Base-by-base conservation (phyloP, 2,329 filamentous ascomycete genomes). In the Cladosporium sp. region DNA sequence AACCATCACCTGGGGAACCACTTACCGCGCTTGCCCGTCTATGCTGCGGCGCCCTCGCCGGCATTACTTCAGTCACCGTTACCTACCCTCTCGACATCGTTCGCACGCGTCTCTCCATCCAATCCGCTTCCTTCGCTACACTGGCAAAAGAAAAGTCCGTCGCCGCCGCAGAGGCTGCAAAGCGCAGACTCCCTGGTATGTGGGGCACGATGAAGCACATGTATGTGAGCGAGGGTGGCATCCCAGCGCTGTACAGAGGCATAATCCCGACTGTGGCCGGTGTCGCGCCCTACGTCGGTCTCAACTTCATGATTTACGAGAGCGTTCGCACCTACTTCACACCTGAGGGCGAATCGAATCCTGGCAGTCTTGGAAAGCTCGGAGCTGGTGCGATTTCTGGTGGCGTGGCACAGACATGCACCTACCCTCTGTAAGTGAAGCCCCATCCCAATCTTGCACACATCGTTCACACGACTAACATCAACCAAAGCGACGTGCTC, bases 221-320 rank as follows among this genome's bases (percentile, higher is more conserved):
- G 87, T 96, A 96, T 74, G 88, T 81, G 68, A 89, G 83, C 3
- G 93, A 99, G 72, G 93, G 93, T 29, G 93, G 93, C 9, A 62
- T 93, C 43, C 64, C 76, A 48, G 92, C 92, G 3, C 76, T 99
- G n/a, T 99, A 99, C 68, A 83, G 93, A 54, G 93, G 93, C 50
- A 95, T 99, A 56, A 70, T 96, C 45, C 93, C 93, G 2, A 99
- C 93, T 0, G 85, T 99, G 30, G 89, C 92, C 36, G 93, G 93
- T 43, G 93, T 99, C 29, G 93, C 93, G 36, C 93, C 93, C 59
- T 97, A 97, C 68, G 92, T 99, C 55, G 93, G 93, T 34, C 77
- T 99, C 49, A 99, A 99, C 69, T 99, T 99, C 70, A 97, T 97
- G 90, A 89, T 89, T 5, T 99, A 99, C 71, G 93, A 99, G 70